Percentiles rank a stretch among this genome's conserved stretches.
These are phyloP conservation scores for Vigna nakashimae DNA, from an alignment of 306 rosid species.

Conservation along the genomic window DNA sequence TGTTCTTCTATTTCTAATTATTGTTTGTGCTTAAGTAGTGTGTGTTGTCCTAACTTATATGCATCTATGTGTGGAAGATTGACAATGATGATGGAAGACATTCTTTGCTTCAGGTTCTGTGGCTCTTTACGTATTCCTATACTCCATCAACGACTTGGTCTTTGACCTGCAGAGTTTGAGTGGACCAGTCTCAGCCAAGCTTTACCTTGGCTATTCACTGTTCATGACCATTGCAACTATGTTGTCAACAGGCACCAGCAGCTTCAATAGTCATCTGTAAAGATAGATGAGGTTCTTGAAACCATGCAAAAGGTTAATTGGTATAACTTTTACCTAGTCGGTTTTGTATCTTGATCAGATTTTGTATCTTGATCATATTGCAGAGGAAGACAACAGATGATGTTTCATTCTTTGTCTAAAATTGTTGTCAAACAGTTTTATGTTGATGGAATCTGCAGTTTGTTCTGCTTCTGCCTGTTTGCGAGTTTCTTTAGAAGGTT, in stretches of 20 bases:
- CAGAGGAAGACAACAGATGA: slow-evolving; percentile 40
- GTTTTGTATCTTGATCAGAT: slow-evolving; percentile 35
- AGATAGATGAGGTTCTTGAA: slow-evolving; percentile 54
- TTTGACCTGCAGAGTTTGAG: slow-evolving; percentile 16
- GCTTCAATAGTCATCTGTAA: neutral
- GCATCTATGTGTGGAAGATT: slow-evolving; percentile 92
- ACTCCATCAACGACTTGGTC: slow-evolving; percentile 11
- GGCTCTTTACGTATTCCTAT: slow-evolving; percentile 72
- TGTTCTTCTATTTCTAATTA: slow-evolving; percentile 67
- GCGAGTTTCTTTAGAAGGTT: slow-evolving; percentile 48
- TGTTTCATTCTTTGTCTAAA: slow-evolving; percentile 1
- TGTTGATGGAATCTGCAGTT: slow-evolving; percentile 39
- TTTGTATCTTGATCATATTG: slow-evolving; percentile 27
- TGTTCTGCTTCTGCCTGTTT: slow-evolving; percentile 32
- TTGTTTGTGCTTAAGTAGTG: slow-evolving; percentile 76
- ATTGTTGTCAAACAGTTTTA: too few species aligned
- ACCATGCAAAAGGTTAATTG: slow-evolving; percentile 20
- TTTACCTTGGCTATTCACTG: slow-evolving; percentile 8
- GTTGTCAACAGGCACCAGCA: slow-evolving; percentile 45
- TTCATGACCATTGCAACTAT: slow-evolving; percentile 49
- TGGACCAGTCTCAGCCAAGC: slow-evolving; percentile 16
- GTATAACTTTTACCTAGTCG: slow-evolving; percentile 26
- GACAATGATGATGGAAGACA: slow-evolving; percentile 96
- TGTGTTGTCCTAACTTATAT: slow-evolving; percentile 86
- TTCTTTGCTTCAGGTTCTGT: slow-evolving; percentile 88